phyloP scores from a whole-genome alignment of 1,284 basidiomycete genomes.

The Irpex sp. region DNA sequence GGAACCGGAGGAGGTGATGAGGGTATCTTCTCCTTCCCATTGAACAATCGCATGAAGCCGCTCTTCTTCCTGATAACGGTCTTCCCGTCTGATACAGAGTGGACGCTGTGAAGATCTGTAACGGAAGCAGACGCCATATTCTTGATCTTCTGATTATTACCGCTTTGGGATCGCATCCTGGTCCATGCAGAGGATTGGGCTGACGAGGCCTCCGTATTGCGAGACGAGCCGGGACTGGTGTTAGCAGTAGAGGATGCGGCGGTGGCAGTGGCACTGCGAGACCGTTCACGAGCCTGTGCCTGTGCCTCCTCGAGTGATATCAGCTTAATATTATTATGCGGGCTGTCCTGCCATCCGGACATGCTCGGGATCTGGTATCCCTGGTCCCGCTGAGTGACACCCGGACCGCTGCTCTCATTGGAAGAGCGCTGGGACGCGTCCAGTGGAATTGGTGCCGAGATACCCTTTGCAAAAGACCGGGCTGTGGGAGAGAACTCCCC shows the following conservation, averaged over 20 bases:
- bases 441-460: slow-evolving; percentile 29
- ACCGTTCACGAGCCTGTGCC: slow-evolving; percentile 49
- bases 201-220: background rate
- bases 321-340: slow-evolving; percentile 51
- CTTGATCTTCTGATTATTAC: slow-evolving; percentile 46
- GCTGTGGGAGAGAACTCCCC: slow-evolving; percentile 23
- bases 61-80: slow-evolving; percentile 51
- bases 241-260: slow-evolving; percentile 17
- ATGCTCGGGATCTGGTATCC: slow-evolving; percentile 3
- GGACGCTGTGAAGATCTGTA: slow-evolving; percentile 3
- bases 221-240: background rate
- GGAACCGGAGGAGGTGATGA: slow-evolving; percentile 53
- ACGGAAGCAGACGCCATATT: slow-evolving; percentile 28
- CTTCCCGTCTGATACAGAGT: slow-evolving; percentile 28
- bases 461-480: slow-evolving; percentile 20
- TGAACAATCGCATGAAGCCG: slow-evolving; percentile 77
- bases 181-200: slow-evolving; percentile 8
- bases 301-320: slow-evolving; percentile 77
- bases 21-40: slow-evolving; percentile 38
- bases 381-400: slow-evolving; percentile 2
- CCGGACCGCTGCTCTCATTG: slow-evolving; percentile 12
- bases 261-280: slow-evolving; percentile 48
- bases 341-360: slow-evolving; percentile 44
- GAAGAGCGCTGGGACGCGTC: slow-evolving; percentile 18
- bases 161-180: slow-evolving; percentile 52